Evolutionary conservation across 176 grass and related monocot genomes (phyloP).

Genomic region (Zizania latifolia): DNA sequence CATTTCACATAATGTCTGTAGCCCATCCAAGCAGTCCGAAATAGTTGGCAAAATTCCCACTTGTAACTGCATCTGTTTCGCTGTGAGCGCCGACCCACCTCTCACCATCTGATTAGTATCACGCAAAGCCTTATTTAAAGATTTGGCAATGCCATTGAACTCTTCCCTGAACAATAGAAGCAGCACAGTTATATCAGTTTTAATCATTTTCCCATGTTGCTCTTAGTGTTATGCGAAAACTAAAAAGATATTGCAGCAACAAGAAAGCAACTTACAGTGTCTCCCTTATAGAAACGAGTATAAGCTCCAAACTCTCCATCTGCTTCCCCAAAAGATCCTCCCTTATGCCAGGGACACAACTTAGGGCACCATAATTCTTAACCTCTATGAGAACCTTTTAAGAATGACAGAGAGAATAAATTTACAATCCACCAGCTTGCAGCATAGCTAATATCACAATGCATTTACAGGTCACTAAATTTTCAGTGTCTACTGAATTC

Average conservation of each 20-base stretch:
- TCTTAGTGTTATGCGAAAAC: not conserved
- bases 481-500: not conserved
- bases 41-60: constrained; percentile 68
- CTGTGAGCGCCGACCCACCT: constrained; percentile 37
- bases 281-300: constrained; percentile 46
- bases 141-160: constrained; percentile 47
- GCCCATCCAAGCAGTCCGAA: constrained; percentile 60
- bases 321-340: constrained; percentile 65
- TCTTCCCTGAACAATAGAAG: constrained; percentile 50
- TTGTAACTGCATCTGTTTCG: constrained; percentile 62
- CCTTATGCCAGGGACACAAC: constrained; percentile 42
- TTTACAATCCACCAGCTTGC: not conserved
- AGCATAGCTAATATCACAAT: not conserved
- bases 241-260: not conserved
- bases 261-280: constrained; percentile 46
- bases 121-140: constrained; percentile 51
- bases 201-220: not conserved
- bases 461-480: not conserved
- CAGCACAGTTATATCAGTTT: not conserved
- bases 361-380: constrained; percentile 63
- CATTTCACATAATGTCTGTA: constrained; percentile 56
- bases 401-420: not conserved
- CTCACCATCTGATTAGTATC: constrained; percentile 67
- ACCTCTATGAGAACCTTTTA: constrained; percentile 49
- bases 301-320: constrained; percentile 50